Percentiles rank a stretch among this genome's conserved stretches.
Conservation (phyloP, 1,284 basidiomycete genomes). For the Irpex sp. region DNA sequence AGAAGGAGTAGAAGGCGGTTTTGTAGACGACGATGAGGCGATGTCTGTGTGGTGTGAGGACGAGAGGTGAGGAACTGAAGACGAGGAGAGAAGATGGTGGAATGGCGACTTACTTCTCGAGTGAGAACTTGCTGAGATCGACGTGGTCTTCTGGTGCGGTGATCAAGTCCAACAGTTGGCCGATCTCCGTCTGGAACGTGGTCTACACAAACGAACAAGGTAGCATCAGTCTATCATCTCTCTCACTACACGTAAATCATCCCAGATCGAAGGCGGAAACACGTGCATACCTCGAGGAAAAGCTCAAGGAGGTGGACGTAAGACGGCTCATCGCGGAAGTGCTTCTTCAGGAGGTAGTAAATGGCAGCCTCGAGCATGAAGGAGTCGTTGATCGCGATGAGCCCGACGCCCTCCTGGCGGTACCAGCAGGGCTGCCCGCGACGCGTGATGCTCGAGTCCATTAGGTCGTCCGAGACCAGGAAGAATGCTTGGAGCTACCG, state of each 20-base stretch:
- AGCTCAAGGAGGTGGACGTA: slow-evolving; percentile 90
- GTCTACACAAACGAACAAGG: slow-evolving; percentile 40
- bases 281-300: slow-evolving; percentile 72
- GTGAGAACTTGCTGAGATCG: slow-evolving; percentile 85
- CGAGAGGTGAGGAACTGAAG: not conserved
- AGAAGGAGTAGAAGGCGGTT: slow-evolving; percentile 98
- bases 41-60: slow-evolving; percentile 61
- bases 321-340: slow-evolving; percentile 82
- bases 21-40: slow-evolving; percentile 96
- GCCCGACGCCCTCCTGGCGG: slow-evolving; percentile 69
- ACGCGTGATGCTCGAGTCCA: slow-evolving; percentile 92
- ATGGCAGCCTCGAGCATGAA: slow-evolving; percentile 97
- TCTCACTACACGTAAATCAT: no score
- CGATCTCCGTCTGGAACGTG: slow-evolving; percentile 94
- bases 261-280: not conserved
- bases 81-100: not conserved
- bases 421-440: slow-evolving; percentile 99
- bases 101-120: slow-evolving; percentile 59
- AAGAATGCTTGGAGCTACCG: slow-evolving; percentile 93
- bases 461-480: slow-evolving; percentile 97
- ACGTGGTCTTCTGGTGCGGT: slow-evolving; percentile 91
- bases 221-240: no score
- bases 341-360: slow-evolving; percentile 85
- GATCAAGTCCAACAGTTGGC: slow-evolving; percentile 93
- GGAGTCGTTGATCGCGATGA: slow-evolving; percentile 94